Base-by-base conservation (phyloP, 768 basidiomycete species). In the Mycena vulgaris region DNA sequence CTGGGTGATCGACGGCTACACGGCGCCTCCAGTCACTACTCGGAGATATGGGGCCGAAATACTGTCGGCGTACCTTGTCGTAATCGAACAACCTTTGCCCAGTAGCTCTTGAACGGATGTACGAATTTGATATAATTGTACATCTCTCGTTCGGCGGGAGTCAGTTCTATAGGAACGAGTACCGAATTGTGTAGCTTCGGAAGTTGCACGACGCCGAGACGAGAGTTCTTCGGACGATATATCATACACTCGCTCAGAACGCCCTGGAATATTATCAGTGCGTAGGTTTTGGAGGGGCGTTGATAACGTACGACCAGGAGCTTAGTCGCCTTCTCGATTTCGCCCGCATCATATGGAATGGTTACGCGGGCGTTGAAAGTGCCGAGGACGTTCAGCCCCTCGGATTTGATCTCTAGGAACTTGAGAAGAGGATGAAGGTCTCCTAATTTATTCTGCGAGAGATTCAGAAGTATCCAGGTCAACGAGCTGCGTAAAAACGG, bases 81-180 rank as follows among this genome's bases (percentile, higher is more conserved):
- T 48, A 66, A 51, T 14, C 65, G 65, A 66, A 66, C 23, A n/a
- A 16, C 11, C n/a, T 66, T 58, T 14, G 65, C 65, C 65, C 65
- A 66, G 14, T 35, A 28, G 65, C 65, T 66, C 16, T 31, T 57
- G 48, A 66, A 66, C 17, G 45, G 55, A 19, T 66, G 65, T 0
- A 40, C 25, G 23, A 2, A 23, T 25, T 33, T 28, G 42, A 66
- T 58, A 39, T 66, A 66, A 27, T 10, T 5, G 27, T 66, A 66
- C 21, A 66, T 56, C 35, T 45, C 47, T n/a, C 55, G 45, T 19
- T 66, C 65, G 56, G 56, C 56, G n/a, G 45, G 56, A 47, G 65
- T 66, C 35, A 58, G 33, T 13, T 66, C 21, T 1, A 58, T 23
- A 5, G 27, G 42, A 11, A 66, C 45, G 1, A 51, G 2, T 1